Evolutionary conservation across 306 rosid species (phyloP).

Genomic region (Prunus mira): DNA sequence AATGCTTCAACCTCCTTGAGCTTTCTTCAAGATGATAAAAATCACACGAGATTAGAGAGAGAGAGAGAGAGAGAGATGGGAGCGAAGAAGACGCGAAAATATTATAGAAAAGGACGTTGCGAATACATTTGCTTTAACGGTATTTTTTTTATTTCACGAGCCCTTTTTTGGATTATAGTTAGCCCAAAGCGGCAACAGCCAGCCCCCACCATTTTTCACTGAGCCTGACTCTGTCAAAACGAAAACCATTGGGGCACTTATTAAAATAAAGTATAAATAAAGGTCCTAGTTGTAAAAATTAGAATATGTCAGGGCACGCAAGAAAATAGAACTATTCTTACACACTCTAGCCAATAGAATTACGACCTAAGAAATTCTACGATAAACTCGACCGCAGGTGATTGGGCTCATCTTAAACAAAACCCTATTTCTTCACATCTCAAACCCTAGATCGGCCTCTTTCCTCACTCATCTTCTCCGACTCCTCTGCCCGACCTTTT

Average conservation of each 20-base stretch:
- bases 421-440: not conserved
- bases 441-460: slow-evolving; percentile 14
- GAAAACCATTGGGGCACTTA: not conserved
- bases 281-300: not conserved
- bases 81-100: slow-evolving; percentile 14
- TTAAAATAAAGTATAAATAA: not conserved
- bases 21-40: not conserved
- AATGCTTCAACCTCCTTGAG: slow-evolving; percentile 6
- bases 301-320: not conserved
- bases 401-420: not conserved
- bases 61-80: not conserved
- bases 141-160: not conserved
- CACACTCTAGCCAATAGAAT: not conserved
- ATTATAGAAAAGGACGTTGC: not conserved
- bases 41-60: not conserved
- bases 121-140: not conserved
- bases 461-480: not conserved
- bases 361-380: not conserved
- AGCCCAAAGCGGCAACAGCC: not conserved
- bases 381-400: not conserved
- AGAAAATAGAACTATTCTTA: not conserved
- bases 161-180: not conserved
- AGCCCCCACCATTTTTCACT: too few relatives aligned
- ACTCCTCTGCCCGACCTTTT: not conserved
- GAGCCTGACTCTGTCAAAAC: not conserved